Evolutionary conservation across 2,329 filamentous ascomycete species (phyloP).

Genomic region (Cephalotrichum gorgonifer): DNA sequence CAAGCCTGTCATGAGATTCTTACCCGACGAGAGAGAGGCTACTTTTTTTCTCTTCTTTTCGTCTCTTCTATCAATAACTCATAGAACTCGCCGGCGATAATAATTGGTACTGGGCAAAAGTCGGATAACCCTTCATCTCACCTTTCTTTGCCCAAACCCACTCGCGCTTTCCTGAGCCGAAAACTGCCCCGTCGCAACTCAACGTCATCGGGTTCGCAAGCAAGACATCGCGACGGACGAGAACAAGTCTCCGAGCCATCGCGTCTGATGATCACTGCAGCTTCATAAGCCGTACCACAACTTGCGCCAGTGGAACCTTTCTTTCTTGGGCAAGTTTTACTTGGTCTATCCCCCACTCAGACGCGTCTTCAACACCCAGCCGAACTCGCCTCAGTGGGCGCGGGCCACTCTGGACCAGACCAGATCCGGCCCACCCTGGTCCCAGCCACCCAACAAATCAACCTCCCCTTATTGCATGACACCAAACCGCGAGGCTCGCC

Average conservation of each 20-base stretch:
- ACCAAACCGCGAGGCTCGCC: not conserved
- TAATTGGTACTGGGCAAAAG: not conserved
- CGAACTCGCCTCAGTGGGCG: not conserved
- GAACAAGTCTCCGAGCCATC: not conserved
- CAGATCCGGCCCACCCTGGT: no score
- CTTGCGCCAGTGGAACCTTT: not conserved
- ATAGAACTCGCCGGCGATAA: not conserved
- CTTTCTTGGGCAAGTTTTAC: not conserved
- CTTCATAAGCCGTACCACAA: not conserved
- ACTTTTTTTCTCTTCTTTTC: not conserved
- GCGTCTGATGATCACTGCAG: not conserved
- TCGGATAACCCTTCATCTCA: no score
- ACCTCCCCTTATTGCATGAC: not conserved
- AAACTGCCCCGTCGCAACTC: no score
- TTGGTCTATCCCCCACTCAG: no score
- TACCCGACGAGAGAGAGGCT: not conserved
- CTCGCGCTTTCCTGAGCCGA: no score
- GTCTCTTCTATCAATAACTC: not conserved
- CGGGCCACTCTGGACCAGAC: no score
- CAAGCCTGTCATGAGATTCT: slow-evolving; percentile 3
- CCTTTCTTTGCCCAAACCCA: no score
- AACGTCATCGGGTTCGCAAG: not conserved
- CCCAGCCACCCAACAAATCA: no score
- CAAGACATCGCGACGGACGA: slow-evolving; percentile 4
- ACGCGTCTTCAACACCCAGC: not conserved